Evolutionary conservation across 2,329 filamentous ascomycete species (phyloP).

Genomic region (Ophiostoma sp.): DNA sequence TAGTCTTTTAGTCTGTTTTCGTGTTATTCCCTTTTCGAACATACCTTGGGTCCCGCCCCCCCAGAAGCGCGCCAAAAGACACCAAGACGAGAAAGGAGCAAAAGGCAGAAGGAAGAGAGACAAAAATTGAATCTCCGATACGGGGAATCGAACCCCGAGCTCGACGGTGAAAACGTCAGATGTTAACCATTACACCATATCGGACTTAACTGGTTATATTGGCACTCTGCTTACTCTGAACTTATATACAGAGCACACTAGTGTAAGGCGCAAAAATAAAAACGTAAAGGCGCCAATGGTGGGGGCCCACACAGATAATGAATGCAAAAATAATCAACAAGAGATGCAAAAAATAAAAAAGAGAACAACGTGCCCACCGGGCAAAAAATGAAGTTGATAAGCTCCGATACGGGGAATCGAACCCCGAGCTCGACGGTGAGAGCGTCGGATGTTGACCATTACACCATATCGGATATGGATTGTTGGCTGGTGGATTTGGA

Average conservation of each 20-base stretch:
- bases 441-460: conserved; percentile 32
- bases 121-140: conserved; percentile 27
- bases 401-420: conserved; percentile 31
- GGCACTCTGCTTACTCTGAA: background rate
- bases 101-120: background rate
- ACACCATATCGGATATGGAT: conserved; percentile 30
- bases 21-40: conserved; percentile 15
- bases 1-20: background rate
- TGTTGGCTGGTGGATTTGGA: background rate
- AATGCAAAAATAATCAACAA: background rate
- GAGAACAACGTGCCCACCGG: too few species aligned
- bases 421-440: conserved; percentile 31
- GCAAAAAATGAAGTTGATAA: conserved; percentile 14
- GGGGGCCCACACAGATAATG: background rate
- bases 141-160: conserved; percentile 32
- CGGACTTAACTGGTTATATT: conserved; percentile 21
- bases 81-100: conserved; percentile 11
- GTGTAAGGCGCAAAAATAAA: background rate
- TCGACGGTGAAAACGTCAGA: conserved; percentile 31
- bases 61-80: conserved; percentile 19
- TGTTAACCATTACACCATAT: conserved; percentile 32
- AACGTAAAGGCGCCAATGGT: background rate
- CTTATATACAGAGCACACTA: background rate
- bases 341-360: background rate
- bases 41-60: background rate